phyloP scores from a whole-genome alignment of 1,284 basidiomycete species.

The Lentinus polychrous region DNA sequence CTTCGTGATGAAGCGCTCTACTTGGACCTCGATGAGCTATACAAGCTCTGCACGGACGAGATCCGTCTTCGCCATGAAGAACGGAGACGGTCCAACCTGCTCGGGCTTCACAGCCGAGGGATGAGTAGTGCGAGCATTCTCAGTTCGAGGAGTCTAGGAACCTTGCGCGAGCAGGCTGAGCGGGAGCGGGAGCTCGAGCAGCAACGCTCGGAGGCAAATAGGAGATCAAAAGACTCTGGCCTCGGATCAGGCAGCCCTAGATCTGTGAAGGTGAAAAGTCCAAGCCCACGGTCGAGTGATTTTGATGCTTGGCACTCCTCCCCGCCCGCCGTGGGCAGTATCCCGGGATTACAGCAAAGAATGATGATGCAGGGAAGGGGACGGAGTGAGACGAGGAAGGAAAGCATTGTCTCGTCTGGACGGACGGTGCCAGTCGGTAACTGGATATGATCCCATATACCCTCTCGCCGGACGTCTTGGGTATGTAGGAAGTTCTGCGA shows the following conservation, averaged over 20 bases:
- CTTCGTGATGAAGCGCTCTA: slow-evolving; percentile 70
- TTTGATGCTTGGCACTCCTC: not conserved
- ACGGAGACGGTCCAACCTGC: slow-evolving; percentile 20
- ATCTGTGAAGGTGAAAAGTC: not conserved
- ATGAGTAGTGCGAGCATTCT: slow-evolving; percentile 22
- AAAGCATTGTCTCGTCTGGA: slow-evolving; percentile 10
- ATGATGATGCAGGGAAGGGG: slow-evolving; percentile 7
- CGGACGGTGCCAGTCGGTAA: slow-evolving; percentile 17
- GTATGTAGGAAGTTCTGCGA: no score
- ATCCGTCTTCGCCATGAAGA: slow-evolving; percentile 34
- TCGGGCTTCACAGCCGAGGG: slow-evolving; percentile 20
- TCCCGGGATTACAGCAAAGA: slow-evolving; percentile 13
- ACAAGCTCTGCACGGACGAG: slow-evolving; percentile 60
- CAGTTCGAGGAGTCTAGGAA: slow-evolving; percentile 24
- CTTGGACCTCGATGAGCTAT: slow-evolving; percentile 55
- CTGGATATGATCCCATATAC: slow-evolving; percentile 18
- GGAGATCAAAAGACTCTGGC: slow-evolving; percentile 5
- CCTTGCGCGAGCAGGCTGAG: slow-evolving; percentile 24
- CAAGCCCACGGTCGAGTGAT: not conserved
- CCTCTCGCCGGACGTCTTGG: no score
- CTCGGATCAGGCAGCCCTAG: slow-evolving; percentile 2
- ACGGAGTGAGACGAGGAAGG: slow-evolving; percentile 14
- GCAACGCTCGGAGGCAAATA: not conserved
- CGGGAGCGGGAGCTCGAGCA: slow-evolving; percentile 10
- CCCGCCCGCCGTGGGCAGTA: not conserved